Percentiles rank a stretch among this genome's conserved stretches.
Conservation (phyloP, 106 monocot species). For the Allium sativum region DNA sequence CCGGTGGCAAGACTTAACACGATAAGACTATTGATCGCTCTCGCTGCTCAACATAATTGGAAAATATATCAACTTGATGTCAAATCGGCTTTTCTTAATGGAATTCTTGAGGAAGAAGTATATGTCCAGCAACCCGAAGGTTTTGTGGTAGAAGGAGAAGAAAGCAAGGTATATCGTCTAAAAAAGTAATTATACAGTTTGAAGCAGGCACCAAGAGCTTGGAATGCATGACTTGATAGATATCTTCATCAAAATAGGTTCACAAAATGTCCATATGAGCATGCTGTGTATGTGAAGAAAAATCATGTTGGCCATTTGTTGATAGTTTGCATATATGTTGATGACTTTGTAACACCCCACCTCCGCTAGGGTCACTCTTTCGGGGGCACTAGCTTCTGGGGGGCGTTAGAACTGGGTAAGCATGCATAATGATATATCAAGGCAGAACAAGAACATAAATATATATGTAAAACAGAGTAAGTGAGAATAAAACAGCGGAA, state of each 20-base stretch:
- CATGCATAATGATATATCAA: too few relatives aligned
- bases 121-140: not conserved
- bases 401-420: too few relatives aligned
- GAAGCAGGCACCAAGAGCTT: slow-evolving; percentile 4
- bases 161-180: not conserved
- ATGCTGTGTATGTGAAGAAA: not conserved
- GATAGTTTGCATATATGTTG: slow-evolving; percentile 1
- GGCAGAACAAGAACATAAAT: too few relatives aligned
- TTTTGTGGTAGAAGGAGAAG: not conserved
- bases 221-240: not conserved
- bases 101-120: not conserved
- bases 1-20: not conserved
- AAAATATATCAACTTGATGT: slow-evolving; percentile 7
- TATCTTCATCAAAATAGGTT: not conserved
- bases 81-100: slow-evolving; percentile 4
- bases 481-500: too few relatives aligned
- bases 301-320: not conserved
- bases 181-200: not conserved
- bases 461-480: too few relatives aligned
- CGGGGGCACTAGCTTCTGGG: too few relatives aligned
- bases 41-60: not conserved
- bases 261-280: slow-evolving; percentile 5
- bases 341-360: too few relatives aligned
- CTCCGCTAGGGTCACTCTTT: too few relatives aligned
- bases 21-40: slow-evolving; percentile 1